Conservation (phyloP, 331 rosid genomes). For the Quercus lobata region DNA sequence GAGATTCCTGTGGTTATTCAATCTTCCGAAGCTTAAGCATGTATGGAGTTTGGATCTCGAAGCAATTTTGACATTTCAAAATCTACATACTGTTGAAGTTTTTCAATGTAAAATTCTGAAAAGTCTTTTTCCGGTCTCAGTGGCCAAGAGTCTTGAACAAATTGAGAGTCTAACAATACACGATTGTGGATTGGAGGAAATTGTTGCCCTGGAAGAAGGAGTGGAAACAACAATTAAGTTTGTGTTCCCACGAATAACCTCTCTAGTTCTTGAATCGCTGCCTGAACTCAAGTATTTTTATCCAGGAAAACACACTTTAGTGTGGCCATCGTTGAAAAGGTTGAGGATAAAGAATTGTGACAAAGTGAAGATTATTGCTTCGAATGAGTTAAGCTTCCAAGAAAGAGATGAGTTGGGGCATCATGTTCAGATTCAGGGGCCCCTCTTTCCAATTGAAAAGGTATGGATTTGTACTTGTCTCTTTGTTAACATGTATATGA, state of each 20-base stretch:
- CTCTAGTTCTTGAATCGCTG: neutral
- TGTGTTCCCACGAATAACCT: neutral
- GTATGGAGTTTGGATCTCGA: neutral
- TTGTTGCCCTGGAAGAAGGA: neutral
- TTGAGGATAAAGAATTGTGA: fast-evolving
- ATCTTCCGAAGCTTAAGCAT: neutral
- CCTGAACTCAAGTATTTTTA: too few relatives aligned
- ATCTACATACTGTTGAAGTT: neutral
- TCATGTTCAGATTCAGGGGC: too few relatives aligned
- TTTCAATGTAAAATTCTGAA: neutral
- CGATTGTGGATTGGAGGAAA: conserved; percentile 4
- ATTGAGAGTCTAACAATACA: conserved; percentile 1
- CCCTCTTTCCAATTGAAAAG: too few relatives aligned
- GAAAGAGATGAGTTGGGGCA: too few relatives aligned
- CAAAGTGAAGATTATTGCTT: too few relatives aligned
- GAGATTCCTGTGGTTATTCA: neutral
- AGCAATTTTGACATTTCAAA: neutral
- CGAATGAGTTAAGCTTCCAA: too few relatives aligned
- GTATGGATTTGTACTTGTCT: too few relatives aligned
- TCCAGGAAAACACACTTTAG: too few relatives aligned
- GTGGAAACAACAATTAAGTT: neutral
- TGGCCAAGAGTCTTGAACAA: neutral
- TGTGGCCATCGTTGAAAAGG: too few relatives aligned
- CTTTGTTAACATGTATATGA: too few relatives aligned
- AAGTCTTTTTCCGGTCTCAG: neutral